Base-by-base conservation (phyloP, 177 flowering plant species). In the Tripterygium wilfordii region DNA sequence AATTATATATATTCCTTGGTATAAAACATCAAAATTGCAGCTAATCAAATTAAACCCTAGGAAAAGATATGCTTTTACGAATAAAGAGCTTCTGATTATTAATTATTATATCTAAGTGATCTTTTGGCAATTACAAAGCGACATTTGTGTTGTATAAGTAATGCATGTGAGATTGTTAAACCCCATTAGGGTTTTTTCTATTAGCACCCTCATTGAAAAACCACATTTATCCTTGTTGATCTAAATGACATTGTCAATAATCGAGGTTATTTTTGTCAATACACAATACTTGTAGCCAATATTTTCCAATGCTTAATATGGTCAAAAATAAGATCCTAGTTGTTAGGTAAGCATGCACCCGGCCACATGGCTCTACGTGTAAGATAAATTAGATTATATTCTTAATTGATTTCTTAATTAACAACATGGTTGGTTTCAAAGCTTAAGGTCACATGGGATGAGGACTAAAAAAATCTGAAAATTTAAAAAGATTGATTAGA, bases 371-470 rank as follows among this genome's bases (percentile, higher is more conserved):
- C 36, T 42, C 24, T 44, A 53, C 48, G 49, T 53, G 42, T 43
- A 43, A 17, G 23, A 13, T n/a, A 13, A 13, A 17, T 41, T n/a
- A n/a, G n/a, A n/a, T n/a, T n/a, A n/a, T n/a, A n/a, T n/a, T n/a
- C n/a, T n/a, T n/a, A n/a, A n/a, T n/a, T n/a, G n/a, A n/a, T n/a
- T n/a, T n/a, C n/a, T 21, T 8, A 15, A 28, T 30, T 15, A 36
- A 38, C 28, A 35, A 28, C 20, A 37, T 15, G 57, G 51, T 49
- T 39, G 38, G 44, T n/a, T 51, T 65, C 58, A 59, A 72, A 56
- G 52, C 45, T 42, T 27, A 19, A 37, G 15, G 45, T 56, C 78
- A 76, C 73, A 69, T 76, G 77, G 67, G 49, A 23, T 9, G 19
- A 21, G 52, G 53, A 42, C 41, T 29, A 45, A 57, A 57, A 44